Base-by-base conservation (phyloP, 805 yeast species). In the Geotrichum ghanense region DNA sequence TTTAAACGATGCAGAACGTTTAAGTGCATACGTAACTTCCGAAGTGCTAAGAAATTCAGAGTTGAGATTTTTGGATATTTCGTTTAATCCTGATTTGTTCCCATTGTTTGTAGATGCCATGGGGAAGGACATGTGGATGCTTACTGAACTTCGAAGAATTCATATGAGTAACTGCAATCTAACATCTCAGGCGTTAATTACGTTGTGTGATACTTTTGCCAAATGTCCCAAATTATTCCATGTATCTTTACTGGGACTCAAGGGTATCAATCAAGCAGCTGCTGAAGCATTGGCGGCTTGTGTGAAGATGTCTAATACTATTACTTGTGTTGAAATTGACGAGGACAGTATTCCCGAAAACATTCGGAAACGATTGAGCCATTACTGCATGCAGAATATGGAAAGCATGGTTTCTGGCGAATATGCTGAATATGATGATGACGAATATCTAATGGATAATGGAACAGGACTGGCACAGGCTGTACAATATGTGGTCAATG, bases 321-420 rank as follows among this genome's bases (percentile, higher is more conserved):
- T 89, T 41, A 75, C 79, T 45, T 76, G 79, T 14, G 63, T 86
- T 35, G 92, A 83, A 53, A 69, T 84, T 44, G 89, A 84, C 54
- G 72, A 72, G 48, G 79, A 72, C 17, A n/a, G 37, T n/a, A 71
- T 84, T 52, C 81, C 89, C 10, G 75, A 73, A 45, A 68, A 72
- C 44, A 72, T 81, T 52, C 78, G 76, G 56, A 83, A 86, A 39
- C 75, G 79, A 56, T 75, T 88, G 50, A 92, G 94, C 1, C 71
- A 84, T 41, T 79, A 83, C 54, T 76, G 92, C 43, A 80, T 89
- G 81, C 75, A 82, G 55, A 89, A 89, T 61, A 81, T 87, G 53
- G 61, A 55, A 45, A 43, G 46, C 6, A 31, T 43, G 12, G 37
- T 31, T 12, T 31, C 37, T 31, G 19, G 16, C 7, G 37, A 16